These are phyloP conservation scores for Aspergillus thermomutatus DNA, from an alignment of 2,329 filamentous ascomycete species.

Conservation along the genomic window DNA sequence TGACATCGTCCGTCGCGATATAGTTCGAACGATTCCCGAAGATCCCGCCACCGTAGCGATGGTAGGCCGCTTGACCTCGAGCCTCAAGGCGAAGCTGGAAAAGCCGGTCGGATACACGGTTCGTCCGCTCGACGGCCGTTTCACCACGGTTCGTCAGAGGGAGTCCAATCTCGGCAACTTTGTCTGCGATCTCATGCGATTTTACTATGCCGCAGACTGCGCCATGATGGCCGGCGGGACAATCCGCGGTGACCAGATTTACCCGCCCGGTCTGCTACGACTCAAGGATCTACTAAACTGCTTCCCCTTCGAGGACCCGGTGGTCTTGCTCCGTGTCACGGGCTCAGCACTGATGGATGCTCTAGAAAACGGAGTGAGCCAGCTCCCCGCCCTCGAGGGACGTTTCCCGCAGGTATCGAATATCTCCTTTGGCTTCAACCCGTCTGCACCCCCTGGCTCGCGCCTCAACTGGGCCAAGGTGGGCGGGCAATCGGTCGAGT, in stretches of 20 bases:
- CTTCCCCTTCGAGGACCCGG: conserved; percentile 89
- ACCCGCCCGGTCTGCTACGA: conserved; percentile 72
- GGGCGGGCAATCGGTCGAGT: conserved; percentile 59
- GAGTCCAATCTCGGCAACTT: conserved; percentile 90
- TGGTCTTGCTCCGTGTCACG: conserved; percentile 69
- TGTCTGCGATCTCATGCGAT: conserved; percentile 85
- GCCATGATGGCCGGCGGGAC: conserved; percentile 81
- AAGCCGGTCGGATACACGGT: conserved; percentile 82
- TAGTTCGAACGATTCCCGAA: conserved; percentile 65
- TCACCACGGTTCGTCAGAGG: conserved; percentile 70
- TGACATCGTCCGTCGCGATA: conserved; percentile 70
- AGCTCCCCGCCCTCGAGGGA: conserved; percentile 78
- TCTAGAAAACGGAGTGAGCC: conserved; percentile 76
- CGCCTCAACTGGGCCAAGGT: conserved; percentile 64
- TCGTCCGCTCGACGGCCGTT: conserved; percentile 78
- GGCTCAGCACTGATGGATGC: conserved; percentile 75
- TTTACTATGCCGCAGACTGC: conserved; percentile 77
- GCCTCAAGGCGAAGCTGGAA: conserved; percentile 71
- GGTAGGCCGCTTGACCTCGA: conserved; percentile 67
- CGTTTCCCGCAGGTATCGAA: conserved; percentile 85
- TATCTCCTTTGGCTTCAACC: conserved; percentile 72
- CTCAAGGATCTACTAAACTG: conserved; percentile 83
- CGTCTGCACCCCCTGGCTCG: conserved; percentile 55
- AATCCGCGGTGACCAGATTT: conserved; percentile 83
- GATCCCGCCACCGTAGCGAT: conserved; percentile 60